Conservation (phyloP, 2,329 filamentous ascomycete species). For the Botrytis squamosa region DNA sequence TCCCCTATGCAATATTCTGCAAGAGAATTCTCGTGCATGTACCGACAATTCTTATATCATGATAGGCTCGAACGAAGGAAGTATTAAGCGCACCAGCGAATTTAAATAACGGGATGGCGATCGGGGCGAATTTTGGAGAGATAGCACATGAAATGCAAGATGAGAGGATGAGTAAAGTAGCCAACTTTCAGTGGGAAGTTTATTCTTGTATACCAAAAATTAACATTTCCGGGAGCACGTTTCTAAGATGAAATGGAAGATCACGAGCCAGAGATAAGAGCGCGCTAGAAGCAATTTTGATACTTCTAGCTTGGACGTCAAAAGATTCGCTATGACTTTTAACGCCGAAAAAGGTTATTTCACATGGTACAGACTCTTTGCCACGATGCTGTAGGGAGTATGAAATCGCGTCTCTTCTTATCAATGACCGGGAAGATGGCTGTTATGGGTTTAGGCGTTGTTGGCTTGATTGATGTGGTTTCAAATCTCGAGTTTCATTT, state of each 20-base stretch:
- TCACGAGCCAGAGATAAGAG: background rate
- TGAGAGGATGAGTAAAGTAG: background rate
- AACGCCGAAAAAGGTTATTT: background rate
- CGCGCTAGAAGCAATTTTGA: constrained; percentile 6
- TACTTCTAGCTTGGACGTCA: constrained; percentile 6
- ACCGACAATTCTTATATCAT: background rate
- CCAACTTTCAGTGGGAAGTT: background rate
- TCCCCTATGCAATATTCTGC: background rate
- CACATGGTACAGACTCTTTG: background rate
- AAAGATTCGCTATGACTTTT: background rate
- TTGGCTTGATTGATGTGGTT: background rate
- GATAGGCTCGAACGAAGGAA: background rate
- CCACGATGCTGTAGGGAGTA: background rate
- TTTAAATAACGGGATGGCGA: background rate
- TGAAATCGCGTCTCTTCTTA: background rate
- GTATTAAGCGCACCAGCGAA: background rate
- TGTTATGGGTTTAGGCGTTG: background rate
- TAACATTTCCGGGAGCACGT: background rate
- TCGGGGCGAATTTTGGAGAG: background rate
- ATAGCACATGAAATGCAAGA: background rate
- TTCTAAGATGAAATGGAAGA: background rate
- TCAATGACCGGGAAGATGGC: background rate
- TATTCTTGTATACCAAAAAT: background rate
- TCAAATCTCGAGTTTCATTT: background rate
- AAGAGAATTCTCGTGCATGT: background rate